These are phyloP conservation scores for Vanilla planifolia DNA, from an alignment of 106 monocot genomes.

Conservation along the genomic window DNA sequence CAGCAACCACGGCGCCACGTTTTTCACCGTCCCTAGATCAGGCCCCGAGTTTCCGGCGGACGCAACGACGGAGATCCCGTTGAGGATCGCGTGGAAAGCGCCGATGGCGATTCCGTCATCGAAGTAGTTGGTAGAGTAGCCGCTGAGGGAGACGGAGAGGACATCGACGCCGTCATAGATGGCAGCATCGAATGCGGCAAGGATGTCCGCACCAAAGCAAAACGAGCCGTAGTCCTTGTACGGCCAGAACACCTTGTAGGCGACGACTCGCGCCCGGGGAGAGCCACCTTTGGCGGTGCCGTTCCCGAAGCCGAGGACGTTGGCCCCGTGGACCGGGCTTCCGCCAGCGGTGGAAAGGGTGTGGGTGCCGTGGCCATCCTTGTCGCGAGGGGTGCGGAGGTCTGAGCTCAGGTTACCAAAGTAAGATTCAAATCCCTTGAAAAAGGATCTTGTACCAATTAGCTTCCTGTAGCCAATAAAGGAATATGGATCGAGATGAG, in stretches of 20 bases:
- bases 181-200: slow-evolving; percentile 35
- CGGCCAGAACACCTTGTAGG: slow-evolving; percentile 46
- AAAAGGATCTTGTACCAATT: slow-evolving; percentile 34
- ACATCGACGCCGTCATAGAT: slow-evolving; percentile 61
- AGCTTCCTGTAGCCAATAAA: slow-evolving; percentile 14
- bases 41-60: slow-evolving; percentile 25
- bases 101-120: slow-evolving; percentile 23
- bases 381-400: slow-evolving; percentile 19
- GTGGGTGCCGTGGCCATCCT: slow-evolving; percentile 60
- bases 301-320: slow-evolving; percentile 36
- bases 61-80: slow-evolving; percentile 25
- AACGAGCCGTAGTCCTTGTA: background rate
- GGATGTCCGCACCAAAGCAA: slow-evolving; percentile 25
- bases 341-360: slow-evolving; percentile 69
- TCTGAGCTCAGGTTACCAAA: background rate
- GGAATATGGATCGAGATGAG: background rate
- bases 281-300: slow-evolving; percentile 57
- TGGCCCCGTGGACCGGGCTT: slow-evolving; percentile 20
- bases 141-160: slow-evolving; percentile 43
- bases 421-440: background rate
- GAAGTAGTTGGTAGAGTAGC: background rate
- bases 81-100: slow-evolving; percentile 21
- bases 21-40: background rate
- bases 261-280: slow-evolving; percentile 31
- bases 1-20: slow-evolving; percentile 20